phyloP scores from a whole-genome alignment of 768 basidiomycete genomes.

The Phanerodontia chrysosporium region DNA sequence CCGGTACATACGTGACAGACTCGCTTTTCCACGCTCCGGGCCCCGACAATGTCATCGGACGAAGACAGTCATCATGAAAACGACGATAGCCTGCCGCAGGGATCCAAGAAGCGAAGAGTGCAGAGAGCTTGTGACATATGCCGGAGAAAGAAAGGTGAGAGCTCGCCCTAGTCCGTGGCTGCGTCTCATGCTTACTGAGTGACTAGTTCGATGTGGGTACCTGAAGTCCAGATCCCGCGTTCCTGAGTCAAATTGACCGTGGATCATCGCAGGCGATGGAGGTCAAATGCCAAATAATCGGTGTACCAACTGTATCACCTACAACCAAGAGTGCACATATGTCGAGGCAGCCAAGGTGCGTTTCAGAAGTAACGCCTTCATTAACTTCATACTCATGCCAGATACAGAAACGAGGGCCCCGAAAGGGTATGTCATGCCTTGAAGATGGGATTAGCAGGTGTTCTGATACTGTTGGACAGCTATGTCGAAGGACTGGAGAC shows the following conservation, averaged over 20 bases:
- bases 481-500: constrained; percentile 38
- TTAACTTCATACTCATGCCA: background rate
- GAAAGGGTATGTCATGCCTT: constrained; percentile 47
- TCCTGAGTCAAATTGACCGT: background rate
- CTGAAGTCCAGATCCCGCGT: background rate
- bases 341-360: constrained; percentile 64
- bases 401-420: constrained; percentile 52
- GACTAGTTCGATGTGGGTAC: constrained; percentile 59
- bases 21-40: constrained; percentile 1
- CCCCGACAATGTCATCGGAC: constrained; percentile 42
- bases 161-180: constrained; percentile 8
- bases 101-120: constrained; percentile 62
- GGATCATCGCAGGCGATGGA: constrained; percentile 53
- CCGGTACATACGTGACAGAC: too few relatives aligned
- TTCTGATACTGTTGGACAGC: too few relatives aligned
- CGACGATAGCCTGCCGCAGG: constrained; percentile 18
- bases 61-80: constrained; percentile 55
- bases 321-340: constrained; percentile 60
- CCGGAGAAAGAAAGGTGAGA: constrained; percentile 76
- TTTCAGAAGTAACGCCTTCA: background rate
- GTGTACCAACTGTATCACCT: constrained; percentile 62
- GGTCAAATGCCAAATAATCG: constrained; percentile 57
- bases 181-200: constrained; percentile 8
- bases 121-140: constrained; percentile 83
- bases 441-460: too few relatives aligned